Conservation (phyloP, 1,284 basidiomycete species). For the Exobasidium cylindrosporum region DNA sequence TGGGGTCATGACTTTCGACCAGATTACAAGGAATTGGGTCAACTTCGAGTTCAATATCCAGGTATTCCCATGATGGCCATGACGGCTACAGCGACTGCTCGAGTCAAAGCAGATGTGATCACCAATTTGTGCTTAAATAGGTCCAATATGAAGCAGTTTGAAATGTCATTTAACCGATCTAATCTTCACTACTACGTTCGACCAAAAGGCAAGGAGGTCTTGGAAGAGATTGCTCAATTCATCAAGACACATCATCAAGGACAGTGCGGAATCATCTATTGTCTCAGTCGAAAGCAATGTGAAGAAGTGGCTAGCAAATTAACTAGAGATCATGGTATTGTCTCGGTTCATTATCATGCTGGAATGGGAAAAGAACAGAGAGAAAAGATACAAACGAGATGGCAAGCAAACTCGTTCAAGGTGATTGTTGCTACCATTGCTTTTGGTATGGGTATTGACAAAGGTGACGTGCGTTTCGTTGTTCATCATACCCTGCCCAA, state of each 20-base stretch:
- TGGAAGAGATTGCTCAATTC: constrained; percentile 70
- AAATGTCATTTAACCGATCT: constrained; percentile 85
- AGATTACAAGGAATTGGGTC: constrained; percentile 62
- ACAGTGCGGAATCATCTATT: constrained; percentile 85
- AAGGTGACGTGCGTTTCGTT: constrained; percentile 75
- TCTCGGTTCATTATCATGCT: constrained; percentile 83
- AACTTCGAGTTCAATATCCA: constrained; percentile 71
- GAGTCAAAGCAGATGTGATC: constrained; percentile 76
- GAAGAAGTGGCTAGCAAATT: constrained; percentile 74
- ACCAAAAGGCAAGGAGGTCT: constrained; percentile 58
- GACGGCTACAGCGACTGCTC: constrained; percentile 83
- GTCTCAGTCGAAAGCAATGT: constrained; percentile 68
- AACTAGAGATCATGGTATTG: constrained; percentile 63
- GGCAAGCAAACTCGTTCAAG: constrained; percentile 71
- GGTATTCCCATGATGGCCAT: constrained; percentile 88
- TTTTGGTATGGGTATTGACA: constrained; percentile 98
- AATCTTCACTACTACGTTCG: constrained; percentile 79
- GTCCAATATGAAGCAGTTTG: constrained; percentile 57
- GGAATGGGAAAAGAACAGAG: constrained; percentile 69
- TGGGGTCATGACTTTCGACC: constrained; percentile 80
- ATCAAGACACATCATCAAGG: constrained; percentile 65
- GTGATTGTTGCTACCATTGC: constrained; percentile 83
- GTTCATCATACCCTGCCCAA: constrained; percentile 72
- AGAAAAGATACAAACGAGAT: constrained; percentile 66
- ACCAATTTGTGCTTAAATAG: constrained; percentile 65